phyloP scores from a whole-genome alignment of 139 green algal species.

The Coccomyxa sp. region DNA sequence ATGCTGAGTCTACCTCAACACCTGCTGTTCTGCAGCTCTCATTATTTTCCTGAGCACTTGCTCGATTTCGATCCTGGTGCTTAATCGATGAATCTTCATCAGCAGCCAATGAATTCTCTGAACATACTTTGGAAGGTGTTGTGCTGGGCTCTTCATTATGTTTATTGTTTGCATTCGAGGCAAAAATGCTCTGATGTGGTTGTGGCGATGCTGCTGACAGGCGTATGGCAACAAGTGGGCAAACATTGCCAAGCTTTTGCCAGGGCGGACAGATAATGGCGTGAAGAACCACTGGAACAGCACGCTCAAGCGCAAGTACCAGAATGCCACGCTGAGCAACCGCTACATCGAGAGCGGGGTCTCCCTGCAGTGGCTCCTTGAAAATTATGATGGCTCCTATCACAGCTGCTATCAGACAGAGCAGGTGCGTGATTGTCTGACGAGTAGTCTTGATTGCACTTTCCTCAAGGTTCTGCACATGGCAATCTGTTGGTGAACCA shows the following conservation, averaged over 20 bases:
- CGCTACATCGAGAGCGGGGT: conserved; percentile 23
- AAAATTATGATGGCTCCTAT: conserved; percentile 13
- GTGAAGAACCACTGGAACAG: conserved; percentile 83
- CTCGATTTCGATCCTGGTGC: too few relatives aligned
- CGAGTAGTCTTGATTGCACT: too few relatives aligned
- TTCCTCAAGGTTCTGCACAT: too few relatives aligned
- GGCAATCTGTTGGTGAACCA: too few relatives aligned
- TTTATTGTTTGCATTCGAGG: too few relatives aligned
- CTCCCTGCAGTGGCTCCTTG: conserved; percentile 34
- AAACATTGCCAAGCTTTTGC: conserved; percentile 72
- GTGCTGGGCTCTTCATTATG: too few relatives aligned
- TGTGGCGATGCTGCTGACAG: not conserved
- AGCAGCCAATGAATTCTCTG: too few relatives aligned
- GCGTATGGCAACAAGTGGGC: conserved; percentile 39
- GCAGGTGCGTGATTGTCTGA: not conserved
- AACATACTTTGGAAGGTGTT: too few relatives aligned
- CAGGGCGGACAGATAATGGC: conserved; percentile 71
- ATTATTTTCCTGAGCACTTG: too few relatives aligned
- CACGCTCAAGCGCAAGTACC: conserved; percentile 39
- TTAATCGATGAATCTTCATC: too few relatives aligned
- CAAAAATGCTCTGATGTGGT: not conserved
- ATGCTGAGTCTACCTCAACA: too few relatives aligned
- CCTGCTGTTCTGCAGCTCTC: too few relatives aligned
- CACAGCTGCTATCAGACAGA: not conserved
- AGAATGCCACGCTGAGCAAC: conserved; percentile 17